Percentiles rank a stretch among this genome's conserved stretches.
phyloP scores from a whole-genome alignment of 2,329 filamentous ascomycete species.

The Davidsoniella virescens region DNA sequence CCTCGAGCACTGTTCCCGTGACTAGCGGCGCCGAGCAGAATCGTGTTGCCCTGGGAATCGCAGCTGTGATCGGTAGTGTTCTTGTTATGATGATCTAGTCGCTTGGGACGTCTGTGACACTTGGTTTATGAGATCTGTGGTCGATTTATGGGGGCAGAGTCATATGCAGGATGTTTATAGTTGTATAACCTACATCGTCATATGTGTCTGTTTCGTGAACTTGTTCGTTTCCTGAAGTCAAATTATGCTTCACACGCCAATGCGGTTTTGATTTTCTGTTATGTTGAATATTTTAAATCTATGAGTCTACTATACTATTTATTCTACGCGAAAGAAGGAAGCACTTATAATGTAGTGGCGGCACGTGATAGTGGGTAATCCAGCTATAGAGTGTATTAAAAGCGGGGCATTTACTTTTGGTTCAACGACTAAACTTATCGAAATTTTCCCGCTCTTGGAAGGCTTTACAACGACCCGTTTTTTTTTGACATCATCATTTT shows the following conservation, averaged over 20 bases:
- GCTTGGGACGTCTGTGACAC: neutral
- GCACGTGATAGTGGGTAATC: too few relatives aligned
- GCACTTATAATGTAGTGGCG: too few relatives aligned
- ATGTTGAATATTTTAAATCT: too few relatives aligned
- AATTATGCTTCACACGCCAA: too few relatives aligned
- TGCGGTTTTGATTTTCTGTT: too few relatives aligned
- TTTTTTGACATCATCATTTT: conserved; percentile 3
- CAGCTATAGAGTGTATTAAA: neutral
- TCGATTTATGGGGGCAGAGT: neutral
- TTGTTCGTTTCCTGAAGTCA: too few relatives aligned
- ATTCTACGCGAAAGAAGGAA: too few relatives aligned
- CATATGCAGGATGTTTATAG: neutral
- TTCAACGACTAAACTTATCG: neutral
- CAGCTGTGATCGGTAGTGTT: neutral
- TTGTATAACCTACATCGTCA: neutral
- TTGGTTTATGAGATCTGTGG: too few relatives aligned
- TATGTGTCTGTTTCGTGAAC: too few relatives aligned
- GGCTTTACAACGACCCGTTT: neutral
- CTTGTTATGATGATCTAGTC: conserved; percentile 2
- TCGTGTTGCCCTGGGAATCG: neutral
- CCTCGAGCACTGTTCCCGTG: neutral
- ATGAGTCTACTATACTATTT: too few relatives aligned
- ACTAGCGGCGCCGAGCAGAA: neutral
- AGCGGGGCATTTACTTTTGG: neutral
- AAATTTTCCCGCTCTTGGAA: neutral